phyloP scores from a whole-genome alignment of 352 stramenopile genomes.

The Phytopythium aichiense region DNA sequence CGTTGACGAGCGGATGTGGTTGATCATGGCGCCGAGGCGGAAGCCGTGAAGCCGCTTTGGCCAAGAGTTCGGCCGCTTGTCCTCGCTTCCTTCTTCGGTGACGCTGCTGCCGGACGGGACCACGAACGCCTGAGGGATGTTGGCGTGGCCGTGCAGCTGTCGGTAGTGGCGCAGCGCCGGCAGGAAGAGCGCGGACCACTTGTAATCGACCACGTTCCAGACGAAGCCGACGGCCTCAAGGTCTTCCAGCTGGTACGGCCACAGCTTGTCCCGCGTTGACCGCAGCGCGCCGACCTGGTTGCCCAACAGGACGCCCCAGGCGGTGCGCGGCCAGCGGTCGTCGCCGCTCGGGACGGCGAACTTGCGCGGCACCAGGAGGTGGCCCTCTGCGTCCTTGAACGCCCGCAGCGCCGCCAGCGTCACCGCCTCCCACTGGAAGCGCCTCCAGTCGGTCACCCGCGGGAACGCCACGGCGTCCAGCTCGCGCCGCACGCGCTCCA shows the following conservation, averaged over 20 bases:
- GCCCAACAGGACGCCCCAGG: constrained; percentile 35
- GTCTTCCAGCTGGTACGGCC: constrained; percentile 22
- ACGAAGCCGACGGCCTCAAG: constrained; percentile 36
- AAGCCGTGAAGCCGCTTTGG: constrained; percentile 25
- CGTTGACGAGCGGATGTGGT: constrained; percentile 33
- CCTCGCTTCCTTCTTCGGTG: background rate
- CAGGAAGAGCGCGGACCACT: constrained; percentile 34
- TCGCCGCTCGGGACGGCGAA: constrained; percentile 33
- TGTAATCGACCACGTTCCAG: constrained; percentile 31
- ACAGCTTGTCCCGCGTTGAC: constrained; percentile 13
- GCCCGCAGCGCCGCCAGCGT: constrained; percentile 23
- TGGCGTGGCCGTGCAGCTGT: constrained; percentile 31
- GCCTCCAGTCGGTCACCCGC: constrained; percentile 28
- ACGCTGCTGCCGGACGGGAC: constrained; percentile 9
- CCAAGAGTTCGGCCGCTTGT: constrained; percentile 13
- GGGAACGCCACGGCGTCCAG: constrained; percentile 30
- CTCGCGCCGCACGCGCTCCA: constrained; percentile 15
- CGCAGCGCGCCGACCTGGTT: constrained; percentile 35
- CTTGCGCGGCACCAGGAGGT: constrained; percentile 32
- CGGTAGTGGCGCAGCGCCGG: constrained; percentile 30
- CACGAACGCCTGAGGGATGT: constrained; percentile 38
- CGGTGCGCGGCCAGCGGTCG: constrained; percentile 24
- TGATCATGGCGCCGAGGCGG: constrained; percentile 40
- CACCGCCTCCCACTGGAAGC: constrained; percentile 34
- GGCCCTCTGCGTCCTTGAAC: constrained; percentile 24